Evolutionary conservation across 2,329 filamentous ascomycete genomes (phyloP).

Genomic region (Neospermospora avenae): DNA sequence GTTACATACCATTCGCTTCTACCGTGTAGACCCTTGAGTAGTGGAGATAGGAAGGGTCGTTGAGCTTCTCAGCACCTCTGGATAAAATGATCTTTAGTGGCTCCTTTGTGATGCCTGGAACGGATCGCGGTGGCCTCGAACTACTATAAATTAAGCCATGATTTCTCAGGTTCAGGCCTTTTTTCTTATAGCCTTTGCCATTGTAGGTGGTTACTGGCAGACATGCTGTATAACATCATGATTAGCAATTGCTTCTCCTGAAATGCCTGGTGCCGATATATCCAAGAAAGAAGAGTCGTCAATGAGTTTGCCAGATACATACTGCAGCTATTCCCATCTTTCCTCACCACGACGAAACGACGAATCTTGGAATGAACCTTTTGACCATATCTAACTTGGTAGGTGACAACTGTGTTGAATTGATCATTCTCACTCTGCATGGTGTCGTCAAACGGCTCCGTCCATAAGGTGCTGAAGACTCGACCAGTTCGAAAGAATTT

Average conservation of each 20-base stretch:
- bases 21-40: conserved; percentile 26
- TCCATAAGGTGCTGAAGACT: conserved; percentile 28
- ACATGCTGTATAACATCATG: conserved; percentile 4
- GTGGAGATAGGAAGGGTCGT: conserved; percentile 24
- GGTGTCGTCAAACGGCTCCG: conserved; percentile 13
- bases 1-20: conserved; percentile 17
- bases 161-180: conserved; percentile 21
- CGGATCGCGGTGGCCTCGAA: conserved; percentile 4
- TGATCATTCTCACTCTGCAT: conserved; percentile 11
- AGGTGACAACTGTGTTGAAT: conserved; percentile 17
- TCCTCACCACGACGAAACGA: conserved; percentile 26
- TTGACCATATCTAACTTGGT: conserved; percentile 18
- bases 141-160: conserved; percentile 26
- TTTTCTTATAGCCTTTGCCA: conserved; percentile 19
- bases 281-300: too few species aligned
- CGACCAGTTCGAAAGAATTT: conserved; percentile 24
- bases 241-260: too few species aligned
- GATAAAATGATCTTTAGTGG: conserved; percentile 22
- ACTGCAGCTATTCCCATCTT: conserved; percentile 12
- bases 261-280: too few species aligned
- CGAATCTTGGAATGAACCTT: conserved; percentile 24
- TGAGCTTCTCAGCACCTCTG: conserved; percentile 11
- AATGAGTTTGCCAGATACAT: too few species aligned
- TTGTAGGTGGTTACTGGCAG: conserved; percentile 25
- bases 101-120: conserved; percentile 14